Percentiles rank a stretch among this genome's conserved stretches.
Conservation (phyloP, 768 basidiomycete genomes). For the Boletus coccyginus region DNA sequence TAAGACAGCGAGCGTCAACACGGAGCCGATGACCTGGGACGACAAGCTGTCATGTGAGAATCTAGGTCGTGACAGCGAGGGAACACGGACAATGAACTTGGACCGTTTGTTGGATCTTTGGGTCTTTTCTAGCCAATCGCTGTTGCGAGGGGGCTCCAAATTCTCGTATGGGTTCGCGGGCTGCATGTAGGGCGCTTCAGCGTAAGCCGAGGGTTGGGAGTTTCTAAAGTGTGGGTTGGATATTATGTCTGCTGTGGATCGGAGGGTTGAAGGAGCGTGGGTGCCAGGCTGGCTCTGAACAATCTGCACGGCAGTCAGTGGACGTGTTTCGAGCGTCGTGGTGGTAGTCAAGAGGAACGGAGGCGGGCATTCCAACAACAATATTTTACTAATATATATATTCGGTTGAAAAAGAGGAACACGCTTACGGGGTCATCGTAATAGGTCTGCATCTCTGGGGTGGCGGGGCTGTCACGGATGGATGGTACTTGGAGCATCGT, state of each 20-base stretch:
- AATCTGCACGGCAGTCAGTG: constrained; percentile 31
- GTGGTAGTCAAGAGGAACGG: not conserved
- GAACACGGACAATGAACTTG: constrained; percentile 53
- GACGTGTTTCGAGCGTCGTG: not conserved
- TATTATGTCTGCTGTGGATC: constrained; percentile 17
- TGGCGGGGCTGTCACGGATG: constrained; percentile 21
- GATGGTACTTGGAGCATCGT: constrained; percentile 25
- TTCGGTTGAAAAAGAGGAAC: not conserved
- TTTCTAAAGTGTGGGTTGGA: constrained; percentile 25
- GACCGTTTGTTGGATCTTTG: constrained; percentile 39
- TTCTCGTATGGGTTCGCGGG: constrained; percentile 32
- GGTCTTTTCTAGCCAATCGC: constrained; percentile 41
- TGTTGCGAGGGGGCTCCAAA: constrained; percentile 31
- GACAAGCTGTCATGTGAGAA: not conserved
- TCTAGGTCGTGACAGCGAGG: not conserved
- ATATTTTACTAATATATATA: constrained; percentile 3
- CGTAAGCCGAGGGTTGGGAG: constrained; percentile 21
- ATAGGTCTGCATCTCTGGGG: constrained; percentile 28
- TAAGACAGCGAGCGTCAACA: constrained; percentile 47
- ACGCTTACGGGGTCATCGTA: constrained; percentile 28
- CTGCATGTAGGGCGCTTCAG: constrained; percentile 25
- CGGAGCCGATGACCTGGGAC: constrained; percentile 50
- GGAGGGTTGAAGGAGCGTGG: constrained; percentile 35
- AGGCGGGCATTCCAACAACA: not conserved
- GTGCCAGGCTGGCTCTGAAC: constrained; percentile 31